These are phyloP conservation scores for Scenedesmus sp. DNA, from an alignment of 163 green algal species.

Conservation along the genomic window DNA sequence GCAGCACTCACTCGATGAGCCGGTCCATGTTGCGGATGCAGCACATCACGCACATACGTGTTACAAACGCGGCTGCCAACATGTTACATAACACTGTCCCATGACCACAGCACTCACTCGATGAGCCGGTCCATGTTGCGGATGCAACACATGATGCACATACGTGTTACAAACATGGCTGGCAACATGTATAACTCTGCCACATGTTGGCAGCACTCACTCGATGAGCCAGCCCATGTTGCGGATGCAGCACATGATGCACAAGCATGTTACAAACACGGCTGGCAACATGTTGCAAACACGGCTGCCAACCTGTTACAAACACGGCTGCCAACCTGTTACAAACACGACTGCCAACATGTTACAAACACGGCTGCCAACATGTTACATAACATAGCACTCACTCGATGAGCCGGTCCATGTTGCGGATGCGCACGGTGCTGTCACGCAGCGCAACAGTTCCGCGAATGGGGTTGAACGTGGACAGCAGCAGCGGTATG, in stretches of 20 bases:
- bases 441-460: slow-evolving; percentile 12
- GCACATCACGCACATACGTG: too few relatives aligned
- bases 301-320: too few relatives aligned
- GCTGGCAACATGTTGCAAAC: too few relatives aligned
- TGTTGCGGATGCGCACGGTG: slow-evolving; percentile 27
- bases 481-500: slow-evolving; percentile 45
- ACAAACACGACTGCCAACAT: too few relatives aligned
- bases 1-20: slow-evolving; percentile 13
- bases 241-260: background rate
- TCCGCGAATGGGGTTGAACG: slow-evolving; percentile 38
- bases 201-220: background rate
- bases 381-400: background rate
- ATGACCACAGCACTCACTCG: background rate
- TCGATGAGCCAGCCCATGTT: slow-evolving; percentile 2
- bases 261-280: too few relatives aligned
- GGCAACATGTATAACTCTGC: background rate
- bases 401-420: slow-evolving; percentile 2
- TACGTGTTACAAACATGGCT: background rate
- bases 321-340: too few relatives aligned
- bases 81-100: background rate
- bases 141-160: background rate
- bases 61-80: background rate
- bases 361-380: background rate
- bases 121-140: slow-evolving; percentile 14
- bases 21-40: background rate